Evolutionary conservation across 1,284 basidiomycete species (phyloP), one percentile per base, ranked within the genome.

Genomic region (Papiliotrema terrestris): DNA sequence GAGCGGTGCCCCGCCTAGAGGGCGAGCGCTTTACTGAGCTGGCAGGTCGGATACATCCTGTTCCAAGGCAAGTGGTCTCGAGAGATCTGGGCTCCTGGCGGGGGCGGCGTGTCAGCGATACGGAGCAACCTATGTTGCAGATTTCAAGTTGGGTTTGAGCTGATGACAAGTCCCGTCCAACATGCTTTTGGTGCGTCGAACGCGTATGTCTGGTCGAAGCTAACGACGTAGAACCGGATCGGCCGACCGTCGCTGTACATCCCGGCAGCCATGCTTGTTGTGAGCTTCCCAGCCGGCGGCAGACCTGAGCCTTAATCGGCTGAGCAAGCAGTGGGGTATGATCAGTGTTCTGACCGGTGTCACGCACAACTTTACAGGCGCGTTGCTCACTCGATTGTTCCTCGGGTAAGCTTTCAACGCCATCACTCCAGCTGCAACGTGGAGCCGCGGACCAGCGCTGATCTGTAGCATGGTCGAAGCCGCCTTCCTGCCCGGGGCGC

Each of bases 221-320:
- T 51, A 54, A 56, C 36, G 15, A 20, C 8, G 29, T 69, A 89
- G 56, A 86, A 87, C 62, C 80, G 82, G 60, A 82, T 86, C 51
- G 86, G 84, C 47, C 83, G 80, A 61, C 89, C 88, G 1, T 89
- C 87, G 0, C 66, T 87, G 45, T 90, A 89, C 72, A 79, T 91
- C 9, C 85, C 87, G 0, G 60, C 63, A 47, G 87, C 86, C 60
- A 88, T 90, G 84, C 76, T 70, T 5, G 45, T 76, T 6, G 59
- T 62, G 37, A 52, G 57, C 64, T 48, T 3, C 32, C 17, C n/a
- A 36, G 44, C n/a, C 36, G 9, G 20, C 15, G 8, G 14, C 48
- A 15, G 29, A 32, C 29, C 29, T 6, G 29, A 11, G 29, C 17
- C 19, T 35, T 26, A 6, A 8, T 20, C 62, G 86, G 49, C 13